Evolutionary conservation across 495 filamentous ascomycete species (phyloP).

Genomic region (Penicillium soppii): DNA sequence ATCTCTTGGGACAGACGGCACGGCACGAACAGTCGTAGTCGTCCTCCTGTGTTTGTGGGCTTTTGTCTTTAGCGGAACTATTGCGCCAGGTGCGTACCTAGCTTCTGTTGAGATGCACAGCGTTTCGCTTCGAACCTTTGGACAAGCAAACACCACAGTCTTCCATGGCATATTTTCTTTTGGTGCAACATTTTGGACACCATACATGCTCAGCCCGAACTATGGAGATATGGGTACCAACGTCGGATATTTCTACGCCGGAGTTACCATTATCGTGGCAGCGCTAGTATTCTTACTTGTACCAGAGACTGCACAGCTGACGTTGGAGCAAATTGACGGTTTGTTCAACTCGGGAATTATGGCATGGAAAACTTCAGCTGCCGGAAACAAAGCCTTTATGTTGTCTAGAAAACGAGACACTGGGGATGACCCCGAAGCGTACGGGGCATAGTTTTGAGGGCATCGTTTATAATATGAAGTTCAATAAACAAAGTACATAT

Average conservation of each 20-base stretch:
- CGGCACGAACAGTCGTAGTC: constrained; percentile 21
- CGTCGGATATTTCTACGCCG: constrained; percentile 32
- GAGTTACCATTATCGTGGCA: constrained; percentile 20
- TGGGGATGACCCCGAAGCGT: not conserved
- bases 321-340: constrained; percentile 32
- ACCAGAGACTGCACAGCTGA: constrained; percentile 29
- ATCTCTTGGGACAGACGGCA: constrained; percentile 5
- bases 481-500: no score
- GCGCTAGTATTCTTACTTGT: constrained; percentile 22
- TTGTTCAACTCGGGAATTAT: constrained; percentile 19
- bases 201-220: constrained; percentile 26
- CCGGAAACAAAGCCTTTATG: constrained; percentile 13
- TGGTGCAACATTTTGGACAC: constrained; percentile 29
- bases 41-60: constrained; percentile 28
- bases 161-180: constrained; percentile 28
- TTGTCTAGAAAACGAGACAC: not conserved
- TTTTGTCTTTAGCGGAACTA: constrained; percentile 29
- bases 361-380: constrained; percentile 26
- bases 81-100: constrained; percentile 21
- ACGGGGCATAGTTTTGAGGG: no score
- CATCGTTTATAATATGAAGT: no score
- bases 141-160: constrained; percentile 26
- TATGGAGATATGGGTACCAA: constrained; percentile 31
- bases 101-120: constrained; percentile 31
- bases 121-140: constrained; percentile 31